Evolutionary conservation across 1,284 basidiomycete species (phyloP).

Genomic region (Leccinum holopus): DNA sequence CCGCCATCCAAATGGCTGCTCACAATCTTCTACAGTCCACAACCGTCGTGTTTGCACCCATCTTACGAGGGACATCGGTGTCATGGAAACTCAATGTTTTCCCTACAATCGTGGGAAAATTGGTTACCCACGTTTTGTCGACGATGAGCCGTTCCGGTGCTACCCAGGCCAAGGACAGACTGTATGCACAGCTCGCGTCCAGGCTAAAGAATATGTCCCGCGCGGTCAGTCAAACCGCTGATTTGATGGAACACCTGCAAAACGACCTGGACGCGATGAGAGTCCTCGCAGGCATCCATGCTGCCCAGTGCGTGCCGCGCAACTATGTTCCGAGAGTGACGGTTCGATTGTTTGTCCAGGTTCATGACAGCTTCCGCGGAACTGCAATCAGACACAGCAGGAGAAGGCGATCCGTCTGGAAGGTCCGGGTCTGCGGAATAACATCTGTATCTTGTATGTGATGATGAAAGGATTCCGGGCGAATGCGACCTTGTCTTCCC

Average conservation of each 20-base stretch:
- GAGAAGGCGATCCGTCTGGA: conserved; percentile 25
- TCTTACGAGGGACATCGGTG: background rate
- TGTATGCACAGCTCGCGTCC: conserved; percentile 65
- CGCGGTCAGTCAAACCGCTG: conserved; percentile 62
- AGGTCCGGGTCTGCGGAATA: conserved; percentile 13
- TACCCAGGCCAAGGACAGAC: conserved; percentile 69
- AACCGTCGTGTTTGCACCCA: background rate
- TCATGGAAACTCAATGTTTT: background rate
- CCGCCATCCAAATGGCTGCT: background rate
- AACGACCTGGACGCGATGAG: conserved; percentile 70
- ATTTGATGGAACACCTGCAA: conserved; percentile 69
- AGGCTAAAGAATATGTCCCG: conserved; percentile 61
- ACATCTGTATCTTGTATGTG: background rate
- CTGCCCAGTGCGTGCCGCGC: conserved; percentile 57
- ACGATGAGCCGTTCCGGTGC: conserved; percentile 44
- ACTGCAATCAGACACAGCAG: conserved; percentile 47
- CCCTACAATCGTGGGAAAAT: conserved; percentile 17
- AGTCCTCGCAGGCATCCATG: conserved; percentile 67
- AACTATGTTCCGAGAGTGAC: background rate
- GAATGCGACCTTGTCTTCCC: background rate
- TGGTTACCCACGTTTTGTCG: background rate
- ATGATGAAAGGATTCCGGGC: background rate
- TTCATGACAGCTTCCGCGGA: conserved; percentile 65
- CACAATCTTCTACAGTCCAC: background rate
- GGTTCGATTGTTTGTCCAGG: conserved; percentile 34